Evolutionary conservation across 2,329 filamentous ascomycete species (phyloP), one percentile per base, ranked within the genome.

Genomic region (Pestalotiopsis sp.): DNA sequence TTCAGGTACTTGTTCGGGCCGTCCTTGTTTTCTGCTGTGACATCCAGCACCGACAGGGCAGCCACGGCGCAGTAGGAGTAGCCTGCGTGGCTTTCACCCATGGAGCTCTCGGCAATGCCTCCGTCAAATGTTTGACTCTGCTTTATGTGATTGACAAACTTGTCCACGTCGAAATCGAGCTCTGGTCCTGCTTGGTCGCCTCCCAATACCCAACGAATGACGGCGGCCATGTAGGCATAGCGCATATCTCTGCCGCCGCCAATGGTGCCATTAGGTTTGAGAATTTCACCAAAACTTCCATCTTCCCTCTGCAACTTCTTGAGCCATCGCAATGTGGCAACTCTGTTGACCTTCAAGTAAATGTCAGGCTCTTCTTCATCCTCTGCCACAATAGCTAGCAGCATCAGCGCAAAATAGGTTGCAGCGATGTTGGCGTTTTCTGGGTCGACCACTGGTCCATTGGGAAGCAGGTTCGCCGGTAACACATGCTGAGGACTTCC

Each of bases 61-160:
- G 89, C 90, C 67, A 98, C 87, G 7, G 92, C 94, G 79, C 94
- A 98, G 83, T 95, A 98, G 11, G 93, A 94, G 79, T 97, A 95
- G 23, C 96, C 96, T 73, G 93, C 93, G 76, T 98, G 94, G 41
- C 94, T 91, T 81, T 98, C 95, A 69, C 94, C 91, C 70, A 90
- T 90, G 0, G 91, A 90, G 45, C 89, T 90, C 78, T 97, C 93
- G 2, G 91, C 91, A 71, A 97, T 90, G 5, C 95, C 95, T 4
- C 94, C 93, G 73, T 97, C 94, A 76, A 95, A 97, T 0, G 91
- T 91, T 90, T 94, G 79, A 65, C 91, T 91, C 57, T 83, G 82
- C 67, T 89, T 84, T 69, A 98, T 91, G 79, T 96, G 93, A 14
- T 82, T 79, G 31, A 93, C 86, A 72, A 97, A 84, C 7, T 81